Evolutionary conservation across 257 asterid genomes (phyloP), one percentile per base, ranked within the genome.

Genomic region (Misopates orontium): DNA sequence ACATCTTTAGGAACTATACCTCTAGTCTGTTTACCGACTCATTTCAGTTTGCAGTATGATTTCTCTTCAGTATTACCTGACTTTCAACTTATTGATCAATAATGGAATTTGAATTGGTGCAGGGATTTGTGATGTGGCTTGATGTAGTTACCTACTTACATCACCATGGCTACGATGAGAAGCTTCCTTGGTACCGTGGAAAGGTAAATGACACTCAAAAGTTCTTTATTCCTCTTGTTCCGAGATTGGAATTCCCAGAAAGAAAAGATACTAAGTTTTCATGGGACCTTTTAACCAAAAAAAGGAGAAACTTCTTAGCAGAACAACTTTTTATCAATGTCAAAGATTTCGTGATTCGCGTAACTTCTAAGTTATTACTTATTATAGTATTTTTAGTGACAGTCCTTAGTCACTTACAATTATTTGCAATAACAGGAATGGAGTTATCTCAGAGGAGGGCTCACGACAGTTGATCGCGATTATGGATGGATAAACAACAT

Each of bases 381-480:
- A 12, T 9, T n/a, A 4, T 32, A n/a, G n/a, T n/a, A n/a, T 2
- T 28, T 44, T 21, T 42, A 44, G 10, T 18, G 57, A 9, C 10
- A 55, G 22, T 45, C 8, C 17, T 62, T 62, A 16, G 16, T 62
- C 42, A n/a, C 36, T 22, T 9, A n/a, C 8, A 12, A 48, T 25
- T 42, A 4, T 42, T 24, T 1, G 13, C 15, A 3, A 41, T 61
- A 71, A 70, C 76, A 91, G 98, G 96, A 88, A 70, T 91, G 98
- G 98, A 88, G 85, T 80, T 91, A 88, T 63, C 77, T 88, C 49
- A 75, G 96, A 79, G 97, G 97, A 3, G 97, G 97, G 71, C 91
- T 91, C 4, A 88, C 97, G 5, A 87, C 94, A 0, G 77, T 91
- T 11, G 98, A 91, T 62, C 94, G 96, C 0, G 95, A 91, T 53